Conservation (phyloP, 805 yeast species). For the Metschnikowia baotianmanensis region DNA sequence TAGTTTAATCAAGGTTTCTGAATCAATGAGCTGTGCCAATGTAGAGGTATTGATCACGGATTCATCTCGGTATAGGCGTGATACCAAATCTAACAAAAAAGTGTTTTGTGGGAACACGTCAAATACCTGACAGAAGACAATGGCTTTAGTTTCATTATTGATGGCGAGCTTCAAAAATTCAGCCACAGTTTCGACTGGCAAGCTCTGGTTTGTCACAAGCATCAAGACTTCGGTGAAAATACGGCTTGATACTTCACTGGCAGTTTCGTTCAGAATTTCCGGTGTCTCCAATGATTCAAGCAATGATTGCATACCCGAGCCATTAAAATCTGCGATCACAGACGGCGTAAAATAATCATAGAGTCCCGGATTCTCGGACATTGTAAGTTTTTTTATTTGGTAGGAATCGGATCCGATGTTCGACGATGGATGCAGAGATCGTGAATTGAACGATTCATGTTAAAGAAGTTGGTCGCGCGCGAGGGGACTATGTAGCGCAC, state of each 20-base stretch:
- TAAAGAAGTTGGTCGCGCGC: too few species aligned
- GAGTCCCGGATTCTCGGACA: constrained; percentile 2
- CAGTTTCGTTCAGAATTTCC: constrained; percentile 18
- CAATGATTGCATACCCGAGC: constrained; percentile 32
- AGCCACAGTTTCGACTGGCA: constrained; percentile 19
- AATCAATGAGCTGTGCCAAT: constrained; percentile 28
- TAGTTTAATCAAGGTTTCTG: constrained; percentile 27
- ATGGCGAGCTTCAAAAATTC: constrained; percentile 29
- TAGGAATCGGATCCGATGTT: too few species aligned
- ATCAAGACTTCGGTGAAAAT: constrained; percentile 36
- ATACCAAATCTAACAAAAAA: constrained; percentile 19
- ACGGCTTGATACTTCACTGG: constrained; percentile 22
- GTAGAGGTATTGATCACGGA: constrained; percentile 31
- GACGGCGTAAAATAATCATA: constrained; percentile 29
- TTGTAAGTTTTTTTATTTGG: too few species aligned
- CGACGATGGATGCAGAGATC: too few species aligned
- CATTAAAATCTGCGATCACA: constrained; percentile 30
- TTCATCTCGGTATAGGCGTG: constrained; percentile 18
- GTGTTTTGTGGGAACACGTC: constrained; percentile 36
- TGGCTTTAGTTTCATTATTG: constrained; percentile 31
- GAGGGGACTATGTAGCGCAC: too few species aligned
- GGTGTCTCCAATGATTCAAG: constrained; percentile 30
- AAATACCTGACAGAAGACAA: constrained; percentile 36
- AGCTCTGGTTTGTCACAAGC: constrained; percentile 22
- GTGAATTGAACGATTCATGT: too few species aligned